These are phyloP conservation scores for Eucalyptus erythrocorys DNA, from an alignment of 345 rosid species.

Conservation along the genomic window DNA sequence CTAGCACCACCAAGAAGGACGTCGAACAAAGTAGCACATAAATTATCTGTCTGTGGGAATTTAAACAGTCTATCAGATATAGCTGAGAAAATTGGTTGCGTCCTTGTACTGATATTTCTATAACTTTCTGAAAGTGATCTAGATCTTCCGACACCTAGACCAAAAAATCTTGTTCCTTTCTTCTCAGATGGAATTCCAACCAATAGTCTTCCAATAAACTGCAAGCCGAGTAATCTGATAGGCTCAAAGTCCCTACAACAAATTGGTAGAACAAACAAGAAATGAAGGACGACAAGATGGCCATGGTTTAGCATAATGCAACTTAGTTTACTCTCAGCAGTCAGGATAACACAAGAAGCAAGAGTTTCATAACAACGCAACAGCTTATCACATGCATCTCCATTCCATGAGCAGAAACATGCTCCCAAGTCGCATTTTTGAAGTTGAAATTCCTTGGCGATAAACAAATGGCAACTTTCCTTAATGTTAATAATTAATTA, in stretches of 20 bases:
- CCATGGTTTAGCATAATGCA: not conserved
- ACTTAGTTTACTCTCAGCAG: not conserved
- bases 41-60: constrained; percentile 74
- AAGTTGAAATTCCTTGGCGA: not conserved
- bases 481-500: not conserved
- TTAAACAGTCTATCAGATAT: constrained; percentile 71
- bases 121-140: constrained; percentile 47
- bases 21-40: constrained; percentile 87
- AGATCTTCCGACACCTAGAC: constrained; percentile 67
- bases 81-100: constrained; percentile 58
- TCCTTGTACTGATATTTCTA: constrained; percentile 43
- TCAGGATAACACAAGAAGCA: not conserved
- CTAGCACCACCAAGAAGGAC: constrained; percentile 99
- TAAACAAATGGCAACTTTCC: not conserved
- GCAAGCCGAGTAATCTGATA: constrained; percentile 87
- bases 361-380: not conserved
- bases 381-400: not conserved
- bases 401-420: not conserved
- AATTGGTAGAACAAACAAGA: not conserved
- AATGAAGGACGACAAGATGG: not conserved
- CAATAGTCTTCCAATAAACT: constrained; percentile 83
- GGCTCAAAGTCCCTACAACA: constrained; percentile 76
- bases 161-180: constrained; percentile 75
- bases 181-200: constrained; percentile 83
- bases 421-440: not conserved